Conservation (phyloP, 495 filamentous ascomycete species). For the Tuber indicum region DNA sequence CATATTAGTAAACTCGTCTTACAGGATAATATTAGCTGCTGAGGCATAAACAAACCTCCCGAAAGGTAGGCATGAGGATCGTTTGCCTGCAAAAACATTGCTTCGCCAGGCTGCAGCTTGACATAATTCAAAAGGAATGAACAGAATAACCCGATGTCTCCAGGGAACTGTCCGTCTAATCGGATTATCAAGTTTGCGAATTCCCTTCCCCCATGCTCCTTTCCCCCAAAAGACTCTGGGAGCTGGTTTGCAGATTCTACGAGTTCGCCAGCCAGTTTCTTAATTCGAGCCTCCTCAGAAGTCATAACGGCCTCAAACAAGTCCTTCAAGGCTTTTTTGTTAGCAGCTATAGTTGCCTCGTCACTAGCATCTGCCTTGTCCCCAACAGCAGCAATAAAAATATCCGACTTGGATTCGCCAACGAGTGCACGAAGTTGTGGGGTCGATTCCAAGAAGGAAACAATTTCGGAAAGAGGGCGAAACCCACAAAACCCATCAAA, state of each 20-base stretch:
- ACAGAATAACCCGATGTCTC: constrained; percentile 70
- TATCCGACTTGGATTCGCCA: constrained; percentile 59
- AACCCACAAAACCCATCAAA: constrained; percentile 97
- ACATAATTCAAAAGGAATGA: constrained; percentile 80
- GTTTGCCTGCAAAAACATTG: constrained; percentile 91
- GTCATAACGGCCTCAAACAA: constrained; percentile 77
- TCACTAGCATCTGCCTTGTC: constrained; percentile 57
- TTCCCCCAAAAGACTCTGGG: constrained; percentile 57
- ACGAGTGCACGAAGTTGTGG: constrained; percentile 68
- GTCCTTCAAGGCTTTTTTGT: constrained; percentile 72
- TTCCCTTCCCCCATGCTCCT: constrained; percentile 56
- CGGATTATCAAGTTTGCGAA: constrained; percentile 69
- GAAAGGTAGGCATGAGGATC: constrained; percentile 96
- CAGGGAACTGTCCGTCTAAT: constrained; percentile 68
- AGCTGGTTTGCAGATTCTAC: constrained; percentile 62
- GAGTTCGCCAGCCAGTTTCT: constrained; percentile 58
- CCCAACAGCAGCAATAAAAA: constrained; percentile 62
- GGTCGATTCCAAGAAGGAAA: constrained; percentile 72
- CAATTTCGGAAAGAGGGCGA: constrained; percentile 76
- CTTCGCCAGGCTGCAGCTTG: constrained; percentile 75
- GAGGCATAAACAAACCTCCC: constrained; percentile 47
- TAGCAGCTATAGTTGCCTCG: constrained; percentile 49
- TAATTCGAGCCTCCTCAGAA: constrained; percentile 58
- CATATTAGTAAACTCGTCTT: background rate
- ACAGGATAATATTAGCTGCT: background rate